Evolutionary conservation across 129 eudicot species (phyloP), one percentile per base, ranked within the genome.

Genomic region (Saussurea involucrata): DNA sequence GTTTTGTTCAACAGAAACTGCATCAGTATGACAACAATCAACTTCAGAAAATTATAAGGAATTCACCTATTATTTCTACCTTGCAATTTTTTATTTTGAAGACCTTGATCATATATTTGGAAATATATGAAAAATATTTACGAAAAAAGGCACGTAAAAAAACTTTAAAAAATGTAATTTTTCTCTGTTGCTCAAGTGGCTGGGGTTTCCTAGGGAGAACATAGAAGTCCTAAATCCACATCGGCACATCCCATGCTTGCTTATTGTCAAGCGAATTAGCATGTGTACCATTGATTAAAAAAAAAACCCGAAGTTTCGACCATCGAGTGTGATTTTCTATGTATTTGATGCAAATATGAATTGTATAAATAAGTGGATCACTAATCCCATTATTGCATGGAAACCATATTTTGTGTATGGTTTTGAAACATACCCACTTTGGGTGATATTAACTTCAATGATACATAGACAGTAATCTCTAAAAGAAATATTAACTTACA

Each of bases 401-500:
- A 74, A 61, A 74, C 20, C 72, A 66, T 67, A 28, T 3, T 42
- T n/a, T 25, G 24, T 25, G 20, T 29, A 6, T 28, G 5, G n/a
- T 53, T 40, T 5, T 65, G 37, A 71, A 12, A 13, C 13, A 53
- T 18, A 44, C 13, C 33, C 28, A 44, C 21, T 11, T 21, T 42
- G 63, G 22, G 66, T 4, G 72, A 25, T 31, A 21, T 72, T 17
- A 73, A 61, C 44, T 18, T 64, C 8, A 73, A 44, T 29, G 58
- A 79, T 40, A 13, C 34, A 63, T 63, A 21, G 34, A 29, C 4
- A 22, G 64, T 8, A 22, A 32, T 25, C 1, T 27, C 36, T 60
- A 70, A 66, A 58, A 63, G 29, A 28, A 4, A 68, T 8, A 28
- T 7, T 2, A 70, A 85, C 86, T 85, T 85, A 85, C 86, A 78